Evolutionary conservation across 192 early-diverging fungal genomes (phyloP), one percentile per base, ranked within the genome.

Genomic region (Pilobolus umbonatus): DNA sequence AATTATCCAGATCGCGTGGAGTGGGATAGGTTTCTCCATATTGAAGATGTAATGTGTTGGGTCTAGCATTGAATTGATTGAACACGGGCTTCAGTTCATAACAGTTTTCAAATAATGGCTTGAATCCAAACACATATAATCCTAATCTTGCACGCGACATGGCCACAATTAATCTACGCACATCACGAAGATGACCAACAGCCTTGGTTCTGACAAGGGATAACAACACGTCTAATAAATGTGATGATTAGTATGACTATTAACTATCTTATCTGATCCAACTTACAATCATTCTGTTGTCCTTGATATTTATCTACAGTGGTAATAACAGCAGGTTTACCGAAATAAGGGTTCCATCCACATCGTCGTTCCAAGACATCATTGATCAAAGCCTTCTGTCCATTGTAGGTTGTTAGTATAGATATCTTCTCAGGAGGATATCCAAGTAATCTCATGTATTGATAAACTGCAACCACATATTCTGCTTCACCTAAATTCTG

Each of bases 401-500:
- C 98, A 63, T 98, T 96, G 60, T 99, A 99, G 0, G 98, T 94
- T 10, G 98, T 98, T 56, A 99, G 68, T 35, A 99, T 91, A 0
- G 90, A 78, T 47, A 99, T 96, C 28, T 84, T 83, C n/a, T 88
- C 82, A 0, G 90, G 81, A 3, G 94, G 87, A 55, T 98, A 98
- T 64, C 98, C 98, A 45, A 93, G 52, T 29, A 96, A 69, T 34
- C 94, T 79, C 96, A 99, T 95, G 76, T 96, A 98, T 70, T 93
- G 92, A 79, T 85, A 99, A 15, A 88, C 79, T 4, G 94, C 93
- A 17, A 99, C 96, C 9, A 94, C 77, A 69, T 91, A 98, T 73
- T 99, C 98, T 47, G 98, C 98, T 62, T 99, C 98, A 25, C 91
- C 95, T 55, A 98, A 75, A 68, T 98, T 99, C 77, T 99, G 98